These are phyloP conservation scores for Lecanicillium sp. DNA, from an alignment of 2,329 filamentous ascomycete genomes.

Conservation along the genomic window DNA sequence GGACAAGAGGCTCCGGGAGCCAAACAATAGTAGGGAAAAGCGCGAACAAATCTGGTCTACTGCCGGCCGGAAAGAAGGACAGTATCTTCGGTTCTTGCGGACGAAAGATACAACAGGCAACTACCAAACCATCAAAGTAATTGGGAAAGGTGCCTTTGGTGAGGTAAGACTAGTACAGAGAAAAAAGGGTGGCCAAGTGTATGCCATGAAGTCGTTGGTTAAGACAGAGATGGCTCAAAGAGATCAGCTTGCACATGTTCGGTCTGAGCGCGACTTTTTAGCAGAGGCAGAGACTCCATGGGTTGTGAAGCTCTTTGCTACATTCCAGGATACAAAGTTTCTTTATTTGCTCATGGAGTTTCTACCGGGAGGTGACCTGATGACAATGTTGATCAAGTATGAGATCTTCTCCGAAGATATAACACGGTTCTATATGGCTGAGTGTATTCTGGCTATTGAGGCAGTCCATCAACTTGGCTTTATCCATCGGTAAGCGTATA, in stretches of 20 bases:
- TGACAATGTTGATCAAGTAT: constrained; percentile 99
- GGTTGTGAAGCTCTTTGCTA: constrained; percentile 97
- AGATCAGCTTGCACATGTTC: constrained; percentile 94
- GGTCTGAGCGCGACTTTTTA: constrained; percentile 93
- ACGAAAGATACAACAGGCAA: constrained; percentile 91
- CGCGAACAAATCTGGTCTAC: constrained; percentile 81
- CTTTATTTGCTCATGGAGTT: constrained; percentile 99
- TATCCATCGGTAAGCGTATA: constrained; percentile 87
- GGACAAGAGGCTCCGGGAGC: constrained; percentile 74
- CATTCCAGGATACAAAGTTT: constrained; percentile 94
- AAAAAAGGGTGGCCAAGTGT: constrained; percentile 93
- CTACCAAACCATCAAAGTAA: constrained; percentile 94
- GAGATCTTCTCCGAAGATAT: constrained; percentile 99
- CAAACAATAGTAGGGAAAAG: constrained; percentile 62
- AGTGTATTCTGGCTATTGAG: constrained; percentile 96
- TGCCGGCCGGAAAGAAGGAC: constrained; percentile 79
- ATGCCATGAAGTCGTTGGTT: constrained; percentile 95
- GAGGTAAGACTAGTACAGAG: constrained; percentile 97
- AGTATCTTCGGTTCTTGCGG: constrained; percentile 87
- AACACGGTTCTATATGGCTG: constrained; percentile 97
- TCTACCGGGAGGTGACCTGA: constrained; percentile 91
- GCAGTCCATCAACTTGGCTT: constrained; percentile 97
- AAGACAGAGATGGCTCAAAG: constrained; percentile 99
- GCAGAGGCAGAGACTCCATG: constrained; percentile 99
- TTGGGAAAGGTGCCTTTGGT: constrained; percentile 97